Base-by-base conservation (phyloP, 1,284 basidiomycete species). In the Puccinia novopanici region DNA sequence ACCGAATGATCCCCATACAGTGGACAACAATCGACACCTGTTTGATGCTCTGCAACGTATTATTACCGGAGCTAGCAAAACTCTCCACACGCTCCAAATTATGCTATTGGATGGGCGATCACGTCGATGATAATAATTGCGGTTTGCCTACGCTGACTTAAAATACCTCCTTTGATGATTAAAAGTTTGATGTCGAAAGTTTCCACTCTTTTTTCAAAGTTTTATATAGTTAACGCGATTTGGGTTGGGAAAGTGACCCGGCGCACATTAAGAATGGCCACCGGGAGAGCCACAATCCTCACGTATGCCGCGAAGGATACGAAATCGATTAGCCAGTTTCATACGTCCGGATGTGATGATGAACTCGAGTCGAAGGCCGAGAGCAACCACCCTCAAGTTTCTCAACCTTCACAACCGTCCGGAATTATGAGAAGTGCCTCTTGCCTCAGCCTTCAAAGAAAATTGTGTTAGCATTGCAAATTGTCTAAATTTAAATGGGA, bases 61-160 rank as follows among this genome's bases (percentile, higher is more conserved):
- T 40, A 3, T 68, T n/a, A 9, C 8, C 4, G 40, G 45, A 48
- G 40, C 37, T 22, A 0, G 8, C 9, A 1, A 24, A 17, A 50
- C 27, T 24, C 34, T 68, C 40, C 19, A 42, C n/a, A 6, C 45
- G 37, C n/a, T 42, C 24, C 40, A 50, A 24, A 4, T 68, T 10
- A 45, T 68, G 65, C 65, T 17, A 4, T 68, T 5, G 65, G 65
- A 9, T 68, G 40, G 65, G 65, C 65, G 40, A 48, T 37, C 65
- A 45, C 19, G 3, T 19, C 65, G 12, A 22, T 68, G 8, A 2
- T 42, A 12, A 68, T 68, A 19, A 68, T 68, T 10, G 24, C 19
- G 40, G 65, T 68, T 4, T n/a, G 40, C 40, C 6, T 45, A 34
- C 34, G 34, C 10, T 48, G 45, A 9, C 17, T 48, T 48, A 6